Evolutionary conservation across 345 rosid species (phyloP).

Genomic region (Sisymbrium altissimum): DNA sequence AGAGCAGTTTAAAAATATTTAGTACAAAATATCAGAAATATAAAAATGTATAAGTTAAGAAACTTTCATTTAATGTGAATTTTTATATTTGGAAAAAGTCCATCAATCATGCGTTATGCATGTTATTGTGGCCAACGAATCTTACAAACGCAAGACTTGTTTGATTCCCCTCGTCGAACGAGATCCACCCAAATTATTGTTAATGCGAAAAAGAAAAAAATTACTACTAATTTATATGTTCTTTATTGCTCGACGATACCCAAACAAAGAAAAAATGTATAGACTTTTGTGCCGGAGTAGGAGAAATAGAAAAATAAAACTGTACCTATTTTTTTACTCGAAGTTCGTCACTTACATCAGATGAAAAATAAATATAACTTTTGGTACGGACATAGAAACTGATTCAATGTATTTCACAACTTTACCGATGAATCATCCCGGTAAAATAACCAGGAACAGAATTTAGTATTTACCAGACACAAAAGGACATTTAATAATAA

Average conservation of each 20-base stretch:
- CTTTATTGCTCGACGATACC: not conserved
- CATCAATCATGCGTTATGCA: slow-evolving; percentile 35
- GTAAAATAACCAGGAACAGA: slow-evolving; percentile 2
- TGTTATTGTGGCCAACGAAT: slow-evolving; percentile 37
- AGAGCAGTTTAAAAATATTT: not conserved
- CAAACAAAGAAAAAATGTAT: not conserved
- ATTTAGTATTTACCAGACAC: not conserved
- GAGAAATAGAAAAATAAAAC: too few relatives aligned
- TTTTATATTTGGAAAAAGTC: slow-evolving; percentile 18
- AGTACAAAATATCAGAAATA: slow-evolving; percentile 2
- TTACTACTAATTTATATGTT: not conserved
- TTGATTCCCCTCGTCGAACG: slow-evolving; percentile 25
- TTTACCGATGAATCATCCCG: not conserved
- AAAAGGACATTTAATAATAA: not conserved
- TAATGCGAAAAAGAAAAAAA: not conserved
- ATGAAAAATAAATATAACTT: not conserved
- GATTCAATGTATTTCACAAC: slow-evolving; percentile 12
- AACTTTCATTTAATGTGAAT: not conserved
- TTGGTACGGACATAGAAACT: slow-evolving; percentile 8
- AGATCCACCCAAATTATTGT: slow-evolving; percentile 31
- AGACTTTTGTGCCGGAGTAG: not conserved
- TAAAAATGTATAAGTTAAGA: not conserved
- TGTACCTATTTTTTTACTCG: not conserved
- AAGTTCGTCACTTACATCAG: not conserved
- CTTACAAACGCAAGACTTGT: slow-evolving; percentile 26